Evolutionary conservation across 1,139 yeast species (phyloP).

Genomic region (Blastobotrys proliferans): DNA sequence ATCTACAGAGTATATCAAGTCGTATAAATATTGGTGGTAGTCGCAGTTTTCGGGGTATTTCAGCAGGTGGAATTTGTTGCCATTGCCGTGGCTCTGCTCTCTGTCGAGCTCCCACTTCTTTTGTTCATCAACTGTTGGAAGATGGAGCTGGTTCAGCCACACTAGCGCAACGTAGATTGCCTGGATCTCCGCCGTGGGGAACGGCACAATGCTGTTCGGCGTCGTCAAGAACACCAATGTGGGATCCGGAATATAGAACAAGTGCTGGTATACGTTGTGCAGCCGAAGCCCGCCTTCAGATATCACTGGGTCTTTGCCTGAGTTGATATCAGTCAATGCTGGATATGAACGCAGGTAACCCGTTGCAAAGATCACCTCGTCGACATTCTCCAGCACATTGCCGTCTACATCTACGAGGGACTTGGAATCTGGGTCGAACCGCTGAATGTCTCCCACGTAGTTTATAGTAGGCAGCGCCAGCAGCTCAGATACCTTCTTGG

Average conservation of each 20-base stretch:
- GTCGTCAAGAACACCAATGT: conserved; percentile 52
- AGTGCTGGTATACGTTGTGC: conserved; percentile 51
- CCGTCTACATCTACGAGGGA: conserved; percentile 21
- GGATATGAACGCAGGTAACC: conserved; percentile 55
- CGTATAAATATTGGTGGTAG: conserved; percentile 41
- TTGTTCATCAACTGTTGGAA: conserved; percentile 46
- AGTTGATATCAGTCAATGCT: conserved; percentile 32
- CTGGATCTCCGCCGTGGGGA: conserved; percentile 57
- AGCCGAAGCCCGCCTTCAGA: conserved; percentile 46
- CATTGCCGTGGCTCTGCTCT: conserved; percentile 38
- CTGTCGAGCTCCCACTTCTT: conserved; percentile 39
- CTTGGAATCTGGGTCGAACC: conserved; percentile 14
- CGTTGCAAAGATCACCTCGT: conserved; percentile 56
- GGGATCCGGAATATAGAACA: conserved; percentile 51
- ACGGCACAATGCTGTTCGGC: conserved; percentile 53
- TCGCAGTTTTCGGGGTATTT: conserved; percentile 48
- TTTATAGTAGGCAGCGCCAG: conserved; percentile 33
- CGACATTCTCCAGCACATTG: conserved; percentile 36
- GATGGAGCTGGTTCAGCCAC: conserved; percentile 44
- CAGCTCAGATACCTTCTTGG: conserved; percentile 46
- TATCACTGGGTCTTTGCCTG: conserved; percentile 33
- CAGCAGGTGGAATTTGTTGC: conserved; percentile 44
- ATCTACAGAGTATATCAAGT: conserved; percentile 9
- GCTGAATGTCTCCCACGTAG: conserved; percentile 13
- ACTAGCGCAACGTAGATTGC: conserved; percentile 54